Evolutionary conservation across 352 stramenopile species (phyloP), one percentile per base, ranked within the genome.

Genomic region (Phytopythium delawarense): DNA sequence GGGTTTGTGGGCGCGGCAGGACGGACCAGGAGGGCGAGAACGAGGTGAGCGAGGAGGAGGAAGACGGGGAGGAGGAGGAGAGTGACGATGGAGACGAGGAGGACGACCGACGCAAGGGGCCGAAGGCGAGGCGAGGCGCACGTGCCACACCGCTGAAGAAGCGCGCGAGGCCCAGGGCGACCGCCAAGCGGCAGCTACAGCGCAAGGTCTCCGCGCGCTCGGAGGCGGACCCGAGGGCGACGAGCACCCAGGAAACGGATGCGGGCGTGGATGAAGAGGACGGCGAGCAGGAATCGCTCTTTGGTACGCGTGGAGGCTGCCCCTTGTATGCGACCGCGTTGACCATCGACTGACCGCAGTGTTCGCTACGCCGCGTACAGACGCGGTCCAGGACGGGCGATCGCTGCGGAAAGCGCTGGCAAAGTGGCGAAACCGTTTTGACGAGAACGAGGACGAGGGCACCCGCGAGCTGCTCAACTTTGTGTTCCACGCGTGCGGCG

Each of bases 391-490:
- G 51, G 69, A 67, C 16, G 76, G 81, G 15, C 84, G 85, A 23
- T 66, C 49, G 42, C 87, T 81, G 8, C 66, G 91, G 9, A 66
- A 77, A 9, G 77, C 72, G 40, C 37, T 94, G 13, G 34, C 88
- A 44, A 75, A 61, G 49, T 96, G 87, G 87, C 73, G 83, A 34
- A 72, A 88, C 40, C 81, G 79, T 2, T 94, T 87, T 59, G 78
- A 92, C n/a, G 71, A 81, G 21, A 65, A 89, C 35, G 55, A 71
- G 1, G 77, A 87, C 16, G 53, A 69, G 8, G 80, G 75, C 23
- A 84, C 71, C 32, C 79, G 80, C 34, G 85, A 94, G 61, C 63
- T 96, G 51, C 67, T 96, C 15, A 89, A 94, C 57, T 84, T 95
- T 57, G 69, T 94, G 21, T 40, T 96, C 23, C 79, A 94, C 70